Conservation (phyloP, 2,329 filamentous ascomycete species). For the Fusarium odoratissimum region DNA sequence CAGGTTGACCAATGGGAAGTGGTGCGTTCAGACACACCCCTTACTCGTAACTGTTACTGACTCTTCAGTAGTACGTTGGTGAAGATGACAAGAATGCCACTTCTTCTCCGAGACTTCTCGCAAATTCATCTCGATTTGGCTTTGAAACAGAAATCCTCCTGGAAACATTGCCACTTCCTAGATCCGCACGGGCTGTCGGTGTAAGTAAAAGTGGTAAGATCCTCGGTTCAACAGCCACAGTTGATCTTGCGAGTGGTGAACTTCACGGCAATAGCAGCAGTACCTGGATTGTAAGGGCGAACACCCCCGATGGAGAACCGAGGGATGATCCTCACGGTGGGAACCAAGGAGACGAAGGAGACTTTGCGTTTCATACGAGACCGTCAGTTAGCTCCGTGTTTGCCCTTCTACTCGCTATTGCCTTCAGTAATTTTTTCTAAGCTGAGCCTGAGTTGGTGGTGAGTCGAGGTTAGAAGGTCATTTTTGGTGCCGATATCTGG, state of each 20-base stretch:
- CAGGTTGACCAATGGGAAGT: conserved; percentile 40
- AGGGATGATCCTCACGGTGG: not conserved
- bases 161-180: not conserved
- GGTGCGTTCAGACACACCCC: conserved; percentile 13
- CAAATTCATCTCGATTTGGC: conserved; percentile 36
- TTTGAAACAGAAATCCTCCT: conserved; percentile 37
- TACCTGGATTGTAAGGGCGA: conserved; percentile 21
- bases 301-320: conserved; percentile 2
- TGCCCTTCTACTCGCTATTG: conserved; percentile 18
- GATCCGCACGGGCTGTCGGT: conserved; percentile 32
- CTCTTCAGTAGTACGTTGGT: conserved; percentile 25
- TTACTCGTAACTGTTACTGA: not conserved
- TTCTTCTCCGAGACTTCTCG: conserved; percentile 16
- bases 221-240: conserved; percentile 33
- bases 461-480: not conserved
- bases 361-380: conserved; percentile 15
- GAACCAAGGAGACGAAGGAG: conserved; percentile 12
- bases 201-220: conserved; percentile 32
- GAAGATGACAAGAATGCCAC: conserved; percentile 35
- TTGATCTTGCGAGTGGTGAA: conserved; percentile 35
- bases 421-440: conserved; percentile 22
- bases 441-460: not conserved
- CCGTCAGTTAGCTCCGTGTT: conserved; percentile 6
- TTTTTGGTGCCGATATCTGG: conserved; percentile 34
- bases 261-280: conserved; percentile 39